These are phyloP conservation scores for Elongisporangium undulatum DNA, from an alignment of 352 stramenopile genomes.

Conservation along the genomic window DNA sequence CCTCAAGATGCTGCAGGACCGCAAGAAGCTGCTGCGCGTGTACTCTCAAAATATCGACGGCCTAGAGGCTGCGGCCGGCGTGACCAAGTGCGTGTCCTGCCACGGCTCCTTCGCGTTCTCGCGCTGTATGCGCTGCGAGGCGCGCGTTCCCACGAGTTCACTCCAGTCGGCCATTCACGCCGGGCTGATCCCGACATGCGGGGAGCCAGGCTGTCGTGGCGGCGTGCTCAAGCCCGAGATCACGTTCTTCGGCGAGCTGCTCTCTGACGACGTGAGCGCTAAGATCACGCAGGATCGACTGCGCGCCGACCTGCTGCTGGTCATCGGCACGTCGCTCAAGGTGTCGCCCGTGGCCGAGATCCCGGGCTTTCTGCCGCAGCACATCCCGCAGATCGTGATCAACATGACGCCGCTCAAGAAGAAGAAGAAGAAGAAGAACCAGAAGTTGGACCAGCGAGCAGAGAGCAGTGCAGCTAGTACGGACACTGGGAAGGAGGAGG, in stretches of 20 bases:
- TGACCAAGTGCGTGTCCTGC: conserved; percentile 92
- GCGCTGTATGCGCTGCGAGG: conserved; percentile 87
- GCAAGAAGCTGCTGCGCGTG: conserved; percentile 88
- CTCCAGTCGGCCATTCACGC: conserved; percentile 76
- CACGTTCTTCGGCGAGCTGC: conserved; percentile 96
- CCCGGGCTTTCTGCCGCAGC: conserved; percentile 68
- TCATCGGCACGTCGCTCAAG: conserved; percentile 97
- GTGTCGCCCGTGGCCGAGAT: conserved; percentile 94
- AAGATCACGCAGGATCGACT: conserved; percentile 65
- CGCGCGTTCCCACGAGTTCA: conserved; percentile 35
- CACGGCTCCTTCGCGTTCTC: conserved; percentile 92
- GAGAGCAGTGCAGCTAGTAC: conserved; percentile 12
- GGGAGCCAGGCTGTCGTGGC: conserved; percentile 54
- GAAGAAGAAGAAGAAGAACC: conserved; percentile 55
- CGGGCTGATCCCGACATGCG: conserved; percentile 68
- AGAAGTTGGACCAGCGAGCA: conserved; percentile 11
- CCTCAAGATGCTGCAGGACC: conserved; percentile 88
- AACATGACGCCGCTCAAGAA: conserved; percentile 88
- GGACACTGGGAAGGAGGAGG: conserved; percentile 29
- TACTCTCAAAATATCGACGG: conserved; percentile 99
- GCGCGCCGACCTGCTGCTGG: conserved; percentile 93
- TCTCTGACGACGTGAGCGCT: conserved; percentile 86
- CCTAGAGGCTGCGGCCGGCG: conserved; percentile 89
- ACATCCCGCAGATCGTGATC: conserved; percentile 87
- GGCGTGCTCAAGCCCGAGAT: conserved; percentile 97